These are phyloP conservation scores for Boletus barrowsii DNA, from an alignment of 768 basidiomycete genomes.

Conservation along the genomic window DNA sequence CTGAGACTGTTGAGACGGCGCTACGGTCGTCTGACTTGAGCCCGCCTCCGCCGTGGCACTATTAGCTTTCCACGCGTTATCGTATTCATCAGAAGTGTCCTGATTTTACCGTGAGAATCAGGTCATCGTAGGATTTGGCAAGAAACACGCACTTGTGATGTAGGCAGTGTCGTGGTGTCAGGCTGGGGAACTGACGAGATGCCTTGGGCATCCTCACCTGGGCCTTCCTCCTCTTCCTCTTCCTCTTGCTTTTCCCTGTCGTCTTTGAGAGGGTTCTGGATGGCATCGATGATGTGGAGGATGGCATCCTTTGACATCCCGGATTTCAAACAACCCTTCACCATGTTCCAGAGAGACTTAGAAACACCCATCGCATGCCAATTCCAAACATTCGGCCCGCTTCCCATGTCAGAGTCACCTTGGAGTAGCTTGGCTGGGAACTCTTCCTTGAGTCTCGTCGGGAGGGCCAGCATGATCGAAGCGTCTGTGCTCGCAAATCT, in stretches of 20 bases:
- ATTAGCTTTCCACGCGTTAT: conserved; percentile 63
- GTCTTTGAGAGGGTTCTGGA: conserved; percentile 43
- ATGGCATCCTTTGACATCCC: conserved; percentile 64
- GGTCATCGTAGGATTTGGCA: not conserved
- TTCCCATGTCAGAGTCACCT: conserved; percentile 55
- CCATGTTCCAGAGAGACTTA: conserved; percentile 69
- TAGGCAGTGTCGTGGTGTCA: conserved; percentile 22
- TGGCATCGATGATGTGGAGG: conserved; percentile 52
- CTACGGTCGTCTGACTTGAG: conserved; percentile 20
- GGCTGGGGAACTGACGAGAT: conserved; percentile 20
- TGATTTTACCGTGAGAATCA: conserved; percentile 21
- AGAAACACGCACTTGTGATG: conserved; percentile 25
- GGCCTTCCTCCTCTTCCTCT: conserved; percentile 32
- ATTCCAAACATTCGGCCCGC: conserved; percentile 63
- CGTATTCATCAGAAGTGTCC: conserved; percentile 51
- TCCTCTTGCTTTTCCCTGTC: conserved; percentile 36
- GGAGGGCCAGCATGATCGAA: conserved; percentile 68
- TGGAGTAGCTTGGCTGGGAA: conserved; percentile 65
- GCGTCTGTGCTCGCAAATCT: conserved; percentile 71
- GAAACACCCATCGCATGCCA: conserved; percentile 78
- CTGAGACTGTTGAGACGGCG: conserved; percentile 22
- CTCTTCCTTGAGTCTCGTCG: conserved; percentile 65
- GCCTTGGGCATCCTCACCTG: conserved; percentile 30
- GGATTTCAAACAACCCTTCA: conserved; percentile 52
- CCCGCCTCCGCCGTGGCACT: conserved; percentile 38